phyloP scores from a whole-genome alignment of 73 alveolate species.

The Paramecium octaurelia region DNA sequence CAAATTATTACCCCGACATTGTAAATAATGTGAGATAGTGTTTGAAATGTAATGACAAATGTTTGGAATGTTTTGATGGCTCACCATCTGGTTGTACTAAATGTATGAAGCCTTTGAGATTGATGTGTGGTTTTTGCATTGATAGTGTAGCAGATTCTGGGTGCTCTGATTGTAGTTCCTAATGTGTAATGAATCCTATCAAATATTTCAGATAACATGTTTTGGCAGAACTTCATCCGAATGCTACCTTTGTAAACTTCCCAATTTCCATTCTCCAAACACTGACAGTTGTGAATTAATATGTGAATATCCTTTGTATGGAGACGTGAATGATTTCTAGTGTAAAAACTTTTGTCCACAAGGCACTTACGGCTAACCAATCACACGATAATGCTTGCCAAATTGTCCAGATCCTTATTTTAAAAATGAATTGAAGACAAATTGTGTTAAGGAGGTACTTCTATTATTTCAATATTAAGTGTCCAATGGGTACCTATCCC shows the following conservation, averaged over 20 bases:
- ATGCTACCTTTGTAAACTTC: neutral
- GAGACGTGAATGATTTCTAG: neutral
- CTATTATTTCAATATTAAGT: neutral
- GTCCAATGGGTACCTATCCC: constrained; percentile 17
- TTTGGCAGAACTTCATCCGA: constrained; percentile 3
- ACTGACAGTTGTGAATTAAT: neutral
- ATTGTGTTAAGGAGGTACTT: neutral
- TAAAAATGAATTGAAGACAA: neutral
- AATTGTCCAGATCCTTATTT: constrained; percentile 34
- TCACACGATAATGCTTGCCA: neutral
- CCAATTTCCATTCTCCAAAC: neutral
- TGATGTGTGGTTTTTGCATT: neutral
- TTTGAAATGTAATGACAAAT: neutral
- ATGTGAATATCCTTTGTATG: neutral
- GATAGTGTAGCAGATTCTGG: neutral
- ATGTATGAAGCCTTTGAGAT: constrained; percentile 1
- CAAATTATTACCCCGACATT: neutral
- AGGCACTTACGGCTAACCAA: constrained; percentile 3
- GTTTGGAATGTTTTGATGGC: neutral
- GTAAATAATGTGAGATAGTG: neutral
- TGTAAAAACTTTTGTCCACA: neutral
- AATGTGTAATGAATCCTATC: neutral
- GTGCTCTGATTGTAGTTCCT: constrained; percentile 9
- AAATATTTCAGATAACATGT: neutral
- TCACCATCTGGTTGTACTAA: neutral